These are phyloP conservation scores for Pythium myriotylum DNA, from an alignment of 352 stramenopile species.

Conservation along the genomic window DNA sequence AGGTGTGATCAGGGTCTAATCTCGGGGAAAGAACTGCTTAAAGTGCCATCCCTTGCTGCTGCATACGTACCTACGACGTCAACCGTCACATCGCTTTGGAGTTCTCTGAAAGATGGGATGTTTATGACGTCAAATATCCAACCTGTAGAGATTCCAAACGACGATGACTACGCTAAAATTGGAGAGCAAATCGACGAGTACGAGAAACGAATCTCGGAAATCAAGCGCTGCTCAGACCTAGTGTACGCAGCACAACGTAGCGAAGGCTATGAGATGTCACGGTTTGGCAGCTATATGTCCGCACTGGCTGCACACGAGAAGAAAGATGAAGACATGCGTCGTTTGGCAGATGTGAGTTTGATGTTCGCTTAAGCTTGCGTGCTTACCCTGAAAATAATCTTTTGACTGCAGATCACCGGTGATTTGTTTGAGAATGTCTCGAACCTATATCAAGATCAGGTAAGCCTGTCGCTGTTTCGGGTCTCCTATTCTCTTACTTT, in stretches of 20 bases:
- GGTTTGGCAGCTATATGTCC: conserved; percentile 84
- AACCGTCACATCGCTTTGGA: conserved; percentile 80
- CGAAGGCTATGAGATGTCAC: conserved; percentile 87
- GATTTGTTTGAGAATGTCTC: conserved; percentile 87
- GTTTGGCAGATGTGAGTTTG: conserved; percentile 55
- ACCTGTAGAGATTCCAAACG: conserved; percentile 85
- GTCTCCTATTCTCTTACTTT: background rate
- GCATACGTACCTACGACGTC: conserved; percentile 79
- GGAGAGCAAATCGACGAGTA: conserved; percentile 87
- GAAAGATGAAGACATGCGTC: conserved; percentile 71
- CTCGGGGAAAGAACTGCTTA: conserved; percentile 81
- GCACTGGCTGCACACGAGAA: conserved; percentile 78
- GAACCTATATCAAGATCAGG: conserved; percentile 88
- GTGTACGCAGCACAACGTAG: conserved; percentile 78
- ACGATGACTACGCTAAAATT: conserved; percentile 86
- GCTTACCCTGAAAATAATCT: too few species aligned
- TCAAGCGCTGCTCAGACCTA: conserved; percentile 81
- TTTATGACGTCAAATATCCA: conserved; percentile 79
- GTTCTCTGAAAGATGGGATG: conserved; percentile 78
- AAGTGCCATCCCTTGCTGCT: conserved; percentile 70
- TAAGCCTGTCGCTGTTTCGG: conserved; percentile 19
- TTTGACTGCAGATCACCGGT: conserved; percentile 54
- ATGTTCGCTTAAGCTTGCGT: too few species aligned
- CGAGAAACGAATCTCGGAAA: conserved; percentile 79
- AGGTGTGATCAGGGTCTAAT: conserved; percentile 67